Percentiles rank a stretch among this genome's conserved stretches.
Conservation (phyloP, 176 grass and related monocot genomes). For the Paspalum notatum region DNA sequence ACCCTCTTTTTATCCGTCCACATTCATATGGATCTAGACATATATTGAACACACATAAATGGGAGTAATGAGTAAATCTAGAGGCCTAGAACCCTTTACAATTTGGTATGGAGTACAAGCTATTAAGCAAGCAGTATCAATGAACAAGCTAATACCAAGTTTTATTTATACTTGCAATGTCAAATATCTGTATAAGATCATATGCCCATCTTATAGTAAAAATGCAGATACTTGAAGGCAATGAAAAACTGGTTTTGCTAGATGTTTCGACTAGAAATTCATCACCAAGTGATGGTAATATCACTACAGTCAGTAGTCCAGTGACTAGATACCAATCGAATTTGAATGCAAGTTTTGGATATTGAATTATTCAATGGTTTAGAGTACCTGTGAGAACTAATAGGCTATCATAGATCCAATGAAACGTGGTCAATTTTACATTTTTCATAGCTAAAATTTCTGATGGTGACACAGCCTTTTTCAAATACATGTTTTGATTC, state of each 20-base stretch:
- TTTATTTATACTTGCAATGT: neutral
- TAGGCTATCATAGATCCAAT: neutral
- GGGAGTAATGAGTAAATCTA: no score
- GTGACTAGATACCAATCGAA: slow-evolving; percentile 9
- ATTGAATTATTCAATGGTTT: neutral
- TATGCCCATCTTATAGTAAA: neutral
- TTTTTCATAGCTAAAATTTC: slow-evolving; percentile 1
- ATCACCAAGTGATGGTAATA: slow-evolving; percentile 13
- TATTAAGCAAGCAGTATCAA: slow-evolving; percentile 13
- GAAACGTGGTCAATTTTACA: neutral
- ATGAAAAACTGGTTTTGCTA: neutral
- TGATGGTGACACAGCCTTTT: slow-evolving; percentile 2
- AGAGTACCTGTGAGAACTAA: neutral
- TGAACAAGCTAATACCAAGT: neutral
- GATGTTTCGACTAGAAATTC: neutral
- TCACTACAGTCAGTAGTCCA: neutral
- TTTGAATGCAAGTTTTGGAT: slow-evolving; percentile 1
- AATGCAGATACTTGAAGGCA: neutral
- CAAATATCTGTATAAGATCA: neutral
- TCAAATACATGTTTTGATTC: neutral
- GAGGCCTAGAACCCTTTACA: no score
- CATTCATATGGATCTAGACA: no score
- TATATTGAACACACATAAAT: no score
- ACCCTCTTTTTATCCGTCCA: no score
- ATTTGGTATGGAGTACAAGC: neutral